These are phyloP conservation scores for Ligustrum vulgare DNA, from an alignment of 257 asterid species.

Conservation along the genomic window DNA sequence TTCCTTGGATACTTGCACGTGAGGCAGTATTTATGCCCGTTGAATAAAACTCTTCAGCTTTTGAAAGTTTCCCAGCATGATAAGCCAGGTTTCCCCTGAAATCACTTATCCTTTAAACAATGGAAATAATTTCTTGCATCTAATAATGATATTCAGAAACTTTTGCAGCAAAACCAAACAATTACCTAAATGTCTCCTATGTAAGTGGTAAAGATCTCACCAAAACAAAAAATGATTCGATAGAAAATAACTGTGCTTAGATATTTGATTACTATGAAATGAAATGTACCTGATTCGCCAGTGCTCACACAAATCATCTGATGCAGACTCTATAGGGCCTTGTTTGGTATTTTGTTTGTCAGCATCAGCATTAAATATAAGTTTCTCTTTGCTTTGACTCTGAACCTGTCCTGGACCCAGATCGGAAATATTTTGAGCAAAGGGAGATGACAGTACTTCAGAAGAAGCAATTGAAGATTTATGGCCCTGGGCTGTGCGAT, in stretches of 20 bases:
- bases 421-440: constrained; percentile 21
- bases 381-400: constrained; percentile 4
- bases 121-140: constrained; percentile 18
- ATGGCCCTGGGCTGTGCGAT: constrained; percentile 28
- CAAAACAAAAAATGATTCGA: constrained; percentile 7
- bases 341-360: constrained; percentile 40
- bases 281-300: constrained; percentile 78
- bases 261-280: neutral
- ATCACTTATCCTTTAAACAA: constrained; percentile 17
- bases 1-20: constrained; percentile 32
- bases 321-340: constrained; percentile 29
- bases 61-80: constrained; percentile 58
- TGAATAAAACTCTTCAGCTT: constrained; percentile 83
- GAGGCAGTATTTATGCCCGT: constrained; percentile 62
- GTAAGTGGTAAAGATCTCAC: constrained; percentile 4
- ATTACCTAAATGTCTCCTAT: constrained; percentile 3
- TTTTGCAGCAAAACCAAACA: constrained; percentile 13
- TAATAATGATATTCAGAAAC: constrained; percentile 15
- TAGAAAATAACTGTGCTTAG: neutral
- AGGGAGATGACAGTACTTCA: constrained; percentile 22
- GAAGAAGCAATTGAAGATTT: constrained; percentile 25
- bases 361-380: constrained; percentile 25
- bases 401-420: constrained; percentile 19
- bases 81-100: constrained; percentile 93
- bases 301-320: constrained; percentile 58